phyloP scores from a whole-genome alignment of 139 green algal genomes.

The Asterochloris erici region DNA sequence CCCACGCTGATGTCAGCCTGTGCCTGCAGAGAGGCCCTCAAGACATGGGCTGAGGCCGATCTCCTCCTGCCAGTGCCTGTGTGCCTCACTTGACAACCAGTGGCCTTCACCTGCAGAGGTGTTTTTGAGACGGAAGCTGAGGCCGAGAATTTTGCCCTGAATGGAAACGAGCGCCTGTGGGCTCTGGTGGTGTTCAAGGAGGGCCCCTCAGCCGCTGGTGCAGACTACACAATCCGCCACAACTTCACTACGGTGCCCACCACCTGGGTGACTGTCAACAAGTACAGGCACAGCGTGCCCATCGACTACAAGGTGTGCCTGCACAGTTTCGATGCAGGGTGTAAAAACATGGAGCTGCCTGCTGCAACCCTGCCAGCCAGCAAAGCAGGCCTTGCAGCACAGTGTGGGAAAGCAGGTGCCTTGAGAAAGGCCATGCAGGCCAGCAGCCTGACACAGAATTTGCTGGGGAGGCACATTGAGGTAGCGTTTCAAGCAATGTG shows the following conservation, averaged over 20 bases:
- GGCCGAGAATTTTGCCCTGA: not conserved
- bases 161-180: slow-evolving; percentile 1
- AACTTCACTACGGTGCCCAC: slow-evolving; percentile 25
- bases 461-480: too few species aligned
- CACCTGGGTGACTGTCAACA: slow-evolving; percentile 28
- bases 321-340: not conserved
- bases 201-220: not conserved
- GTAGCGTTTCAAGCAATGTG: too few species aligned
- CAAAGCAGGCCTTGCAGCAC: not conserved
- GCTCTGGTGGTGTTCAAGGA: slow-evolving; percentile 36
- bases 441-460: too few species aligned
- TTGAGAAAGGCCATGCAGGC: too few species aligned
- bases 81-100: too few species aligned
- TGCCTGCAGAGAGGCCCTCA: too few species aligned
- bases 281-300: slow-evolving; percentile 6
- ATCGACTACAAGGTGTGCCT: slow-evolving; percentile 7
- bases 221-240: slow-evolving; percentile 38
- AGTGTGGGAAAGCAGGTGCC: too few species aligned
- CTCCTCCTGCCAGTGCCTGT: too few species aligned
- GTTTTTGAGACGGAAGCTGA: slow-evolving; percentile 16
- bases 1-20: too few species aligned
- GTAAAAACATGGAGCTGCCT: not conserved
- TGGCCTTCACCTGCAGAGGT: not conserved
- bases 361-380: slow-evolving; percentile 12
- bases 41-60: too few species aligned